phyloP scores from a whole-genome alignment of 2,329 filamentous ascomycete species.

The Hirsutella thompsonii region DNA sequence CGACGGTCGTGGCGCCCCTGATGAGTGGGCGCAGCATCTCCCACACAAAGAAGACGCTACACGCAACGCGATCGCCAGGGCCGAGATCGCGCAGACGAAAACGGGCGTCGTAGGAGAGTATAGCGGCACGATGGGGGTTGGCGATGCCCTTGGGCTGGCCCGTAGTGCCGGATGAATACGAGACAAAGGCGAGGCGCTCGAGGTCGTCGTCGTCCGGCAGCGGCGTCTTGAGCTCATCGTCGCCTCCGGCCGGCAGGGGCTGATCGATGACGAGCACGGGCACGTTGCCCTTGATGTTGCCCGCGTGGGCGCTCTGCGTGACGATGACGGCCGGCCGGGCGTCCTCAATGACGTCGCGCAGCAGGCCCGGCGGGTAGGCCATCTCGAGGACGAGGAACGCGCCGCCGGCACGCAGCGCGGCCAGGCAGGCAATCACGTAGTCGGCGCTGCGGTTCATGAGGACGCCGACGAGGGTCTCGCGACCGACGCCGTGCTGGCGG shows the following conservation, averaged over 20 bases:
- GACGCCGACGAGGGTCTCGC: slow-evolving; percentile 63
- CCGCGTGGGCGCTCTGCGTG: slow-evolving; percentile 50
- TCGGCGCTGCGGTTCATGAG: slow-evolving; percentile 63
- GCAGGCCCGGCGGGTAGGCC: slow-evolving; percentile 60
- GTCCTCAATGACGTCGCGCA: slow-evolving; percentile 68
- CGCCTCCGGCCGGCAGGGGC: slow-evolving; percentile 8
- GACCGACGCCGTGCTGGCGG: slow-evolving; percentile 53
- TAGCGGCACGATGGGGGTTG: slow-evolving; percentile 62
- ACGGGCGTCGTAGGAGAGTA: slow-evolving; percentile 61
- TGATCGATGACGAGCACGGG: slow-evolving; percentile 53
- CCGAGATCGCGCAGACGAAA: slow-evolving; percentile 57
- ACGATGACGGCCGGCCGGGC: slow-evolving; percentile 58
- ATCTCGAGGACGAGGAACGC: slow-evolving; percentile 72
- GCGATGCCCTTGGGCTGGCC: slow-evolving; percentile 73
- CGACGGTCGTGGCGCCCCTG: slow-evolving; percentile 62
- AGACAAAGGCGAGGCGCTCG: slow-evolving; percentile 66
- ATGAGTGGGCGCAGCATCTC: slow-evolving; percentile 68
- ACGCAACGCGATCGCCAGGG: slow-evolving; percentile 68
- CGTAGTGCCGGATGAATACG: slow-evolving; percentile 67
- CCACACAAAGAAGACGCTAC: slow-evolving; percentile 82
- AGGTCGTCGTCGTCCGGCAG: slow-evolving; percentile 54
- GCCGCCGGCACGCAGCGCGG: slow-evolving; percentile 64
- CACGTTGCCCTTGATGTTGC: slow-evolving; percentile 49
- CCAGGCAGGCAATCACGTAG: slow-evolving; percentile 68
- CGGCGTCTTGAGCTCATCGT: slow-evolving; percentile 27